Percentiles rank a stretch among this genome's conserved stretches.
Conservation (phyloP, 2,329 filamentous ascomycete genomes). For the Aplosporella prunicola region DNA sequence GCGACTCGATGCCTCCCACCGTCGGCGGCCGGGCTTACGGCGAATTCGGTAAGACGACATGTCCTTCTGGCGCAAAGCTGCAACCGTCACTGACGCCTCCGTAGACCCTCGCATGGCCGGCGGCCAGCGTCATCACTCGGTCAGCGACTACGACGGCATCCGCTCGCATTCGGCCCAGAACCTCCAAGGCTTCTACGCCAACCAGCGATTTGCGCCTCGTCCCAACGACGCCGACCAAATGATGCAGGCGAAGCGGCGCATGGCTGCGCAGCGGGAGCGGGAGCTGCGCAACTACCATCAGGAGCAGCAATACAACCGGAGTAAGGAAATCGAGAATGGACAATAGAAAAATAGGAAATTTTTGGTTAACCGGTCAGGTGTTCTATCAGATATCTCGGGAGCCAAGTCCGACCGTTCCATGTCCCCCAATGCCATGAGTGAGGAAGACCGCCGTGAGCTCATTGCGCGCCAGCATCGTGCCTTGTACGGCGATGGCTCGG, state of each 20-base stretch:
- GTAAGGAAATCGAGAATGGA: conserved; percentile 78
- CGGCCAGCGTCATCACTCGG: conserved; percentile 69
- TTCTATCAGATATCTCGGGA: conserved; percentile 59
- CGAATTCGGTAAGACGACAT: conserved; percentile 12
- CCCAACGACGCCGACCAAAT: conserved; percentile 94
- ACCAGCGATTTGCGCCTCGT: conserved; percentile 81
- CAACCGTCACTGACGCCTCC: conserved; percentile 15
- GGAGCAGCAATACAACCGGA: conserved; percentile 99
- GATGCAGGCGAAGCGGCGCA: conserved; percentile 97
- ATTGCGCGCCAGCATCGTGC: conserved; percentile 93
- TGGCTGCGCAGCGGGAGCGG: conserved; percentile 97
- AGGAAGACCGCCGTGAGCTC: conserved; percentile 90
- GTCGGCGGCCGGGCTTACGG: conserved; percentile 45
- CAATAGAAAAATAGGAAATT: conserved; percentile 42
- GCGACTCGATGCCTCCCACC: conserved; percentile 67
- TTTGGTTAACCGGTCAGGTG: conserved; percentile 43
- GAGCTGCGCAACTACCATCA: conserved; percentile 99
- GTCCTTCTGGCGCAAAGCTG: too few relatives aligned
- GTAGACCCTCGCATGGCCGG: conserved; percentile 64
- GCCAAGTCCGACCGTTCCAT: conserved; percentile 79
- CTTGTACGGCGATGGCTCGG: conserved; percentile 67
- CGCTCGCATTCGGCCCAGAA: conserved; percentile 67
- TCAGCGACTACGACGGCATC: conserved; percentile 72
- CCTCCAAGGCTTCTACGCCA: conserved; percentile 87
- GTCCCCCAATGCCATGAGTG: conserved; percentile 79